A percentile compares a stretch with the other conserved stretches of the same genome.
Evolutionary conservation across 2,329 filamentous ascomycete genomes (phyloP).

Genomic region (Ilyonectria destructans): DNA sequence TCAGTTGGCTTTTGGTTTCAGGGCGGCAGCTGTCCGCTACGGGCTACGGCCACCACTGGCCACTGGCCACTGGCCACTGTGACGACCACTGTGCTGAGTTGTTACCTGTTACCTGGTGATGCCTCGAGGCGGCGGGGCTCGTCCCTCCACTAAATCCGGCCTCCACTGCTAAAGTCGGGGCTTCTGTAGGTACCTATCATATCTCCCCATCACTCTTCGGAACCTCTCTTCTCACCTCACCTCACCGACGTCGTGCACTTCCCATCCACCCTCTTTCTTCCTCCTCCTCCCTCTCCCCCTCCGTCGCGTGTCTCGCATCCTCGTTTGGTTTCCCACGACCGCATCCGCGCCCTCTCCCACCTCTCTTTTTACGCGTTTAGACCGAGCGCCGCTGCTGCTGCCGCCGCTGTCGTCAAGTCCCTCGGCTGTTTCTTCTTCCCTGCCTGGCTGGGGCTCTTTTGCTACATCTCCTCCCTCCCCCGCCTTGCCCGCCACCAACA

Average conservation of each 20-base stretch:
- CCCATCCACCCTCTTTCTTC: slow-evolving; percentile 36
- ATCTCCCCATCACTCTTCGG: slow-evolving; percentile 39
- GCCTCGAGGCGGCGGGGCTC: background rate
- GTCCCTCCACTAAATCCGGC: slow-evolving; percentile 25
- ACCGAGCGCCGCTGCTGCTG: slow-evolving; percentile 46
- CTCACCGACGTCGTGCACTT: slow-evolving; percentile 49
- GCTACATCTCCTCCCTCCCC: slow-evolving; percentile 49
- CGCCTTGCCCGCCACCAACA: slow-evolving; percentile 51
- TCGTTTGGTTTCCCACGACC: slow-evolving; percentile 28
- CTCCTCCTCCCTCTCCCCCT: slow-evolving; percentile 26
- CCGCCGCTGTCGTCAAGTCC: slow-evolving; percentile 41
- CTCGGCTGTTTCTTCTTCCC: slow-evolving; percentile 39
- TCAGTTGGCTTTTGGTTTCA: background rate
- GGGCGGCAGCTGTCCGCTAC: background rate
- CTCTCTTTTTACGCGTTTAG: slow-evolving; percentile 28
- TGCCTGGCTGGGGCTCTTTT: slow-evolving; percentile 46
- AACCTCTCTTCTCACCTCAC: slow-evolving; percentile 47
- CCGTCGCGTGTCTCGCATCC: slow-evolving; percentile 29
- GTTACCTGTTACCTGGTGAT: slow-evolving; percentile 1
- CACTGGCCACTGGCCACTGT: background rate
- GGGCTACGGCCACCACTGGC: no score
- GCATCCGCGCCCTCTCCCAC: background rate
- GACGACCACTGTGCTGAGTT: slow-evolving; percentile 16
- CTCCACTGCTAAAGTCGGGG: slow-evolving; percentile 17
- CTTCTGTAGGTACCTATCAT: slow-evolving; percentile 36